Percentiles rank a stretch among this genome's conserved stretches.
phyloP scores from a whole-genome alignment of 1,284 basidiomycete genomes.

The Fistulinella staudtii region DNA sequence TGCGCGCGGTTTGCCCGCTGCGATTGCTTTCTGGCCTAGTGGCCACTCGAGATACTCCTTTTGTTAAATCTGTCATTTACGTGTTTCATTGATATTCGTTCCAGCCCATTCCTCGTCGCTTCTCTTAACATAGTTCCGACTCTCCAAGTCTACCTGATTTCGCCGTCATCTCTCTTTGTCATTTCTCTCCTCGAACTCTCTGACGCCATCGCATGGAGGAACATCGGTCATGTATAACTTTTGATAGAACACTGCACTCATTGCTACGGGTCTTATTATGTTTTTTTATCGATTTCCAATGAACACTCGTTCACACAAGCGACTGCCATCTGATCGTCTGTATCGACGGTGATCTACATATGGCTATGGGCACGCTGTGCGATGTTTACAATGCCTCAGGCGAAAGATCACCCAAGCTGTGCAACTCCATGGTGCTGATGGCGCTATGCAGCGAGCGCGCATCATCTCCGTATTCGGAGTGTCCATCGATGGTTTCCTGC shows the following conservation, averaged over 20 bases:
- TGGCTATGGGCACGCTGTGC: no score
- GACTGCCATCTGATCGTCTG: not conserved
- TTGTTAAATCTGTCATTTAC: slow-evolving; percentile 18
- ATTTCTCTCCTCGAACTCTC: slow-evolving; percentile 16
- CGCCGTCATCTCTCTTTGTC: slow-evolving; percentile 7
- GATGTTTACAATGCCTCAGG: slow-evolving; percentile 77
- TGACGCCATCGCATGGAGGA: slow-evolving; percentile 29
- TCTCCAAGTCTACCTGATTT: no score
- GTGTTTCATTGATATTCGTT: slow-evolving; percentile 23
- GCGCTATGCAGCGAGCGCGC: slow-evolving; percentile 58
- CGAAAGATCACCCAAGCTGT: slow-evolving; percentile 71
- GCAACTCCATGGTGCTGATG: slow-evolving; percentile 54
- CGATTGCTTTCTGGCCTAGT: slow-evolving; percentile 21
- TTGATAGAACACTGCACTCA: slow-evolving; percentile 36
- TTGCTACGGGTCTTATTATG: slow-evolving; percentile 32
- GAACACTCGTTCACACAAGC: not conserved
- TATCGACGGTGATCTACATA: no score
- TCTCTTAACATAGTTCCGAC: no score
- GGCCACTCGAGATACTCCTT: slow-evolving; percentile 7
- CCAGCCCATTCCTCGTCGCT: slow-evolving; percentile 8
- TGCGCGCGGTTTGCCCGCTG: slow-evolving; percentile 4
- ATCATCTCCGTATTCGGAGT: slow-evolving; percentile 70
- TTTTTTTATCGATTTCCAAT: slow-evolving; percentile 25
- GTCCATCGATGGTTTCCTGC: slow-evolving; percentile 71
- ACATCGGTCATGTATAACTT: slow-evolving; percentile 36